Conservation (phyloP, 805 yeast species). For the Candida wancherniae region DNA sequence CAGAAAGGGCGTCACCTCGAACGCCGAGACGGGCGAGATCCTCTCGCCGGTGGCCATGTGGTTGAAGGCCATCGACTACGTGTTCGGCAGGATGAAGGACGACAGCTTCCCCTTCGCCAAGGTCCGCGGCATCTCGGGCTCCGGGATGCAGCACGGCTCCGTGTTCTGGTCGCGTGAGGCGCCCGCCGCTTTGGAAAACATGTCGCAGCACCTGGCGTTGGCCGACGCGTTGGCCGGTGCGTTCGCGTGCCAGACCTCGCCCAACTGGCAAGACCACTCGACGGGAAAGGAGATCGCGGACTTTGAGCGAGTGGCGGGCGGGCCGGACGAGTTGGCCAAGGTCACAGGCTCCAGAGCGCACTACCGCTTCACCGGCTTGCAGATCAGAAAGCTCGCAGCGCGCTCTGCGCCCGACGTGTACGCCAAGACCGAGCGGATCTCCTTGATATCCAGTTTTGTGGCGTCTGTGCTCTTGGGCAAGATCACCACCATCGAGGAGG, state of each 20-base stretch:
- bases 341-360: conserved; percentile 86
- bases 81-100: conserved; percentile 47
- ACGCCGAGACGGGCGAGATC: conserved; percentile 54
- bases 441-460: conserved; percentile 74
- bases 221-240: conserved; percentile 46
- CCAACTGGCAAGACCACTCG: conserved; percentile 95
- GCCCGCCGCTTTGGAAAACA: conserved; percentile 29
- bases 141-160: conserved; percentile 91
- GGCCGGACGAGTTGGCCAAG: conserved; percentile 55
- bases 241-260: conserved; percentile 62
- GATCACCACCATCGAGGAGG: conserved; percentile 63
- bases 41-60: conserved; percentile 85
- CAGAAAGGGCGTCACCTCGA: conserved; percentile 64
- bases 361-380: conserved; percentile 89
- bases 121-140: conserved; percentile 72
- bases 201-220: conserved; percentile 34
- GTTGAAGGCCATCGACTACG: conserved; percentile 73
- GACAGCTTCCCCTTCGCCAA: conserved; percentile 52
- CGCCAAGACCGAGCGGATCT: conserved; percentile 53
- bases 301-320: conserved; percentile 58
- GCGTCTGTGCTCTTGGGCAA: conserved; percentile 66
- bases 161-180: conserved; percentile 68
- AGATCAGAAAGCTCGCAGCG: conserved; percentile 67
- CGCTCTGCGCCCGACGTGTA: conserved; percentile 49
- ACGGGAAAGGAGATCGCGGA: conserved; percentile 62